Evolutionary conservation across 2,329 filamentous ascomycete genomes (phyloP), one percentile per base, ranked within the genome.

Genomic region (Neonectria ditissima): DNA sequence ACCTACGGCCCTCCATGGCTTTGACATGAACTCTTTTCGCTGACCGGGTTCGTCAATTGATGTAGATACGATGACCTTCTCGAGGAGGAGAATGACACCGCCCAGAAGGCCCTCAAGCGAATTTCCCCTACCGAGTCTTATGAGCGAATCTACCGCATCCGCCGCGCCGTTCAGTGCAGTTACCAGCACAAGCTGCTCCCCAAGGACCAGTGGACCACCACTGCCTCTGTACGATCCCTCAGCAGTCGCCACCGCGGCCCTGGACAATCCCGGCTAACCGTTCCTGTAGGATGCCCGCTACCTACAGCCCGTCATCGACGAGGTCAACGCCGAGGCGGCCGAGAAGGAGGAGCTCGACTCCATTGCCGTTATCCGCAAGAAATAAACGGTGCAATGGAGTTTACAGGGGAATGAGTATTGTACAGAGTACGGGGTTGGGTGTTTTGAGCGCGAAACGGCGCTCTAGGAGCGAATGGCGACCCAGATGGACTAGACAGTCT

Each of bases 141-240:
- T 84, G 96, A 99, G 85, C 95, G 96, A 80, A 89, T 98, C 80
- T 99, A 94, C 91, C 94, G 96, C 78, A 89, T 99, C 82, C 93
- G 96, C 84, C 91, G 96, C 83, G 95, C 96, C 76, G 90, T 97
- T 83, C 96, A 99, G 84, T 84, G 83, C 80, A 87, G 84, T 75
- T 80, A 88, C 76, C 80, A 84, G 75, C 88, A 90, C 80, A 88
- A 89, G 82, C 81, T 90, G 66, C 84, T 91, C 59, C 86, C 88
- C 78, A 86, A 86, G 82, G 77, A 83, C 34, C 79, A 89, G 77
- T 89, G 86, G 87, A 88, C 84, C 72, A 88, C 86, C 80, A 72
- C 82, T 71, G 81, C 85, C 74, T 82, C 86, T 73, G 84, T 86
- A 76, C 75, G 78, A 65, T n/a, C 28, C 24, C 67, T 65, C 70